phyloP scores from a whole-genome alignment of 306 rosid genomes.

The Carpinus fangiana region DNA sequence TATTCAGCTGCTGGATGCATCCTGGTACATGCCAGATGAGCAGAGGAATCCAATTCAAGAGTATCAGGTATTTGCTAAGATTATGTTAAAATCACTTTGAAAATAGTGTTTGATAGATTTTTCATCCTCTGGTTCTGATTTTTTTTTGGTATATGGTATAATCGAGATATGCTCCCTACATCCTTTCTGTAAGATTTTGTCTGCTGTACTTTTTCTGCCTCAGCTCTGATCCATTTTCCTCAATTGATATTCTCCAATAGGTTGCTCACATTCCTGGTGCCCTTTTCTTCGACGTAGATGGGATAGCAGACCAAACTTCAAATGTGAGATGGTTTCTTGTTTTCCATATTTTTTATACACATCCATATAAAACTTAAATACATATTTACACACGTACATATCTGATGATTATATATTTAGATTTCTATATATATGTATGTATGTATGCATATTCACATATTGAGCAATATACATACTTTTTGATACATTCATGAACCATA shows the following conservation, averaged over 20 bases:
- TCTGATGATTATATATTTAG: background rate
- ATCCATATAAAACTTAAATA: background rate
- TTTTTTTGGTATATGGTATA: background rate
- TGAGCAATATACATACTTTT: background rate
- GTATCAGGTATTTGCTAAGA: slow-evolving; percentile 62
- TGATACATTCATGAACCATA: background rate
- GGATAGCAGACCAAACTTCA: slow-evolving; percentile 73
- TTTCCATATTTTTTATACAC: background rate
- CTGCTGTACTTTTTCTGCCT: background rate
- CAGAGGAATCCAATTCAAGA: slow-evolving; percentile 96
- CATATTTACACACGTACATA: background rate
- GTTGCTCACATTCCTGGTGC: slow-evolving; percentile 99
- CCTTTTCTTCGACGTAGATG: slow-evolving; percentile 95
- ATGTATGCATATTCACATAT: background rate
- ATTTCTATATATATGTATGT: background rate
- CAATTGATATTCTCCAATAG: slow-evolving; percentile 41
- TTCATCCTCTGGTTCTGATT: background rate
- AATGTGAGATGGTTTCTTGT: slow-evolving; percentile 51
- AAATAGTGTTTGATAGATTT: background rate
- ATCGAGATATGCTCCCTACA: too few relatives aligned
- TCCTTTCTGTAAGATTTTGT: background rate
- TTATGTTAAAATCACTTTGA: slow-evolving; percentile 11
- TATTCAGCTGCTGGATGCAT: slow-evolving; percentile 87
- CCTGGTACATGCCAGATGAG: slow-evolving; percentile 99
- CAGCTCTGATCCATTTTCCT: background rate